Percentiles rank a stretch among this genome's conserved stretches.
Conservation (phyloP, 2,329 filamentous ascomycete species). For the Pseudogymnoascus sp. region DNA sequence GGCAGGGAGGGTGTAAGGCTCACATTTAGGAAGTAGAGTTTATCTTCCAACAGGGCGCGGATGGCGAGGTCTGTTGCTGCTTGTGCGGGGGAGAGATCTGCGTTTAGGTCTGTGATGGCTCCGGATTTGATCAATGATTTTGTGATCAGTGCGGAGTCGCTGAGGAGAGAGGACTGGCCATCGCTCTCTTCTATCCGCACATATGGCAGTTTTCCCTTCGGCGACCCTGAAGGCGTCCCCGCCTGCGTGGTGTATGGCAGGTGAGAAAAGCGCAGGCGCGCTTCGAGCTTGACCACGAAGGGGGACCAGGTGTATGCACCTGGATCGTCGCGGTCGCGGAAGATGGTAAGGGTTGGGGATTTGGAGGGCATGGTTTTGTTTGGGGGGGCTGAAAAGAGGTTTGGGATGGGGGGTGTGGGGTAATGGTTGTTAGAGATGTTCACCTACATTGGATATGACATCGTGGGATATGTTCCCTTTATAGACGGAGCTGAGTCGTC, state of each 20-base stretch:
- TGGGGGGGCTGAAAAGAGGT: neutral
- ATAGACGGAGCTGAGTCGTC: neutral
- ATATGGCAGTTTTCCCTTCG: slow-evolving; percentile 54
- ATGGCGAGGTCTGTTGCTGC: slow-evolving; percentile 45
- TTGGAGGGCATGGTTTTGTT: neutral
- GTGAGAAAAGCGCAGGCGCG: slow-evolving; percentile 48
- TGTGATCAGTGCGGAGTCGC: slow-evolving; percentile 51
- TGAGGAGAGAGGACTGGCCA: slow-evolving; percentile 38
- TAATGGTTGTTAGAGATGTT: neutral
- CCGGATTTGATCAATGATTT: slow-evolving; percentile 36
- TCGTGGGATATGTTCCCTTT: neutral
- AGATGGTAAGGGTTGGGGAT: neutral
- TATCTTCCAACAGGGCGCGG: slow-evolving; percentile 51
- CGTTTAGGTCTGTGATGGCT: slow-evolving; percentile 43
- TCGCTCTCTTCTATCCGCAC: slow-evolving; percentile 33
- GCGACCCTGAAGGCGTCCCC: slow-evolving; percentile 27
- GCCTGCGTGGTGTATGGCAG: slow-evolving; percentile 36
- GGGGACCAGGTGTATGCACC: slow-evolving; percentile 44
- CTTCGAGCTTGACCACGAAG: slow-evolving; percentile 56
- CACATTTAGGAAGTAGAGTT: slow-evolving; percentile 50
- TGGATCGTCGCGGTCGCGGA: neutral
- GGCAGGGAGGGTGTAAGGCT: slow-evolving; percentile 10
- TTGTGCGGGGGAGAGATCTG: slow-evolving; percentile 31
- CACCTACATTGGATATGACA: neutral
- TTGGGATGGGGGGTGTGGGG: neutral